phyloP scores from a whole-genome alignment of 129 eudicot species.

The Chrysanthemum lavandulifolium region DNA sequence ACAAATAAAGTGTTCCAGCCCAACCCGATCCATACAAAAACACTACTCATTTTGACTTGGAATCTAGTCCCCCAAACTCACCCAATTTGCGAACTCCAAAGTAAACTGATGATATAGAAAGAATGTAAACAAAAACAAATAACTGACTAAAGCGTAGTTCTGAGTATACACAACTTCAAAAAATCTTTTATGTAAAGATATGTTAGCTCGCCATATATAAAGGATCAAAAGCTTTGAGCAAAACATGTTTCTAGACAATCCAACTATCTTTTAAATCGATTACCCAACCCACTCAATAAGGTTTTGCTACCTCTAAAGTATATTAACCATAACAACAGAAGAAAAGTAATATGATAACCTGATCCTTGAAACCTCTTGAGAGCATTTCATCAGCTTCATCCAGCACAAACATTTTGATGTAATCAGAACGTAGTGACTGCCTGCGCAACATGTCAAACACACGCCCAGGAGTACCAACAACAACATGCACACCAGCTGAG shows the following conservation, averaged over 20 bases:
- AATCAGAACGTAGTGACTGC: constrained; percentile 59
- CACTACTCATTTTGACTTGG: not conserved
- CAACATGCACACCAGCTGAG: constrained; percentile 64
- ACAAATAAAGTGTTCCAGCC: not conserved
- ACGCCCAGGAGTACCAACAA: constrained; percentile 76
- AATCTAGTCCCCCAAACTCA: not conserved
- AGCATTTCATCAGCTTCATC: constrained; percentile 90
- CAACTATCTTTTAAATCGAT: not conserved
- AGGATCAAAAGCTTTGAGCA: too few species aligned
- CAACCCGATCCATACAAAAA: not conserved
- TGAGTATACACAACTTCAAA: too few species aligned
- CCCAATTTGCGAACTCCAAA: not conserved
- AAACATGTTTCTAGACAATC: not conserved
- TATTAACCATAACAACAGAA: not conserved
- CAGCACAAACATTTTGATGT: constrained; percentile 69
- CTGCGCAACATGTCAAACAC: constrained; percentile 80
- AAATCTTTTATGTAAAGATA: too few species aligned
- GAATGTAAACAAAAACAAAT: not conserved
- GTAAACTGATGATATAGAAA: not conserved
- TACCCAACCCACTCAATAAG: not conserved
- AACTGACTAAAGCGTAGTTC: not conserved
- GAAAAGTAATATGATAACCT: constrained; percentile 31
- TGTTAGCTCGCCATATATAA: too few species aligned
- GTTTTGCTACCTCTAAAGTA: not conserved
- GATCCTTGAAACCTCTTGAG: constrained; percentile 78